Conservation (phyloP, 805 yeast species). For the Wickerhamiella slavikovae region DNA sequence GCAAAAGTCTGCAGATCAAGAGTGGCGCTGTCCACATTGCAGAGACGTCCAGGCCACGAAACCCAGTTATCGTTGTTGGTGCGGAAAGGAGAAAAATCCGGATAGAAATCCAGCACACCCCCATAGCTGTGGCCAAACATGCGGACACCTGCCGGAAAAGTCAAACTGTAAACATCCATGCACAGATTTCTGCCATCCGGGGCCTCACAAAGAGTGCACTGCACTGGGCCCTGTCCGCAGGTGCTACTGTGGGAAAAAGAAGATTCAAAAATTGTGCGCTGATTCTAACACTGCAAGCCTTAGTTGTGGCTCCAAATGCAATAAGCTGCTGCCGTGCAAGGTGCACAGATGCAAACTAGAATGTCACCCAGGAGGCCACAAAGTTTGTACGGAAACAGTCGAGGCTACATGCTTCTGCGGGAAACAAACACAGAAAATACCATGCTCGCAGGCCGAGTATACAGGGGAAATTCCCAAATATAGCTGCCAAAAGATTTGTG, state of each 20-base stretch:
- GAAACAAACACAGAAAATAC: background rate
- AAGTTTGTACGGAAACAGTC: background rate
- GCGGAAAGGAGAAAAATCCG: slow-evolving; percentile 8
- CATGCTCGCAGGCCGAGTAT: slow-evolving; percentile 1
- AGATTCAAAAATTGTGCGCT: slow-evolving; percentile 5
- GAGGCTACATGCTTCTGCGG: slow-evolving; percentile 7
- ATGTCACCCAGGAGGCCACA: slow-evolving; percentile 23
- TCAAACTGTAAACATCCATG: slow-evolving; percentile 13
- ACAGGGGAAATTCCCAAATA: background rate
- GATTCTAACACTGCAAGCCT: slow-evolving; percentile 7
- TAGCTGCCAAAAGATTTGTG: slow-evolving; percentile 6
- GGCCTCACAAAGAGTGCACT: slow-evolving; percentile 8
- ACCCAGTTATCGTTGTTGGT: slow-evolving; percentile 10
- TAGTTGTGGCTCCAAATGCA: slow-evolving; percentile 47
- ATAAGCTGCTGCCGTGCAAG: slow-evolving; percentile 24
- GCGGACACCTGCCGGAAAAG: slow-evolving; percentile 8
- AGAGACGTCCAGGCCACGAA: slow-evolving; percentile 1
- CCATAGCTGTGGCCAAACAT: slow-evolving; percentile 13
- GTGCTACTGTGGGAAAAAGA: slow-evolving; percentile 10
- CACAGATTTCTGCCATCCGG: slow-evolving; percentile 12
- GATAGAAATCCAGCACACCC: slow-evolving; percentile 5
- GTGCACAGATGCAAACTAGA: slow-evolving; percentile 28
- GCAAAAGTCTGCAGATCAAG: slow-evolving; percentile 29
- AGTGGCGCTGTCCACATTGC: slow-evolving; percentile 13
- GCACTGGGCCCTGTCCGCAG: slow-evolving; percentile 10